phyloP scores from a whole-genome alignment of 441 rosid genomes.

The Euphorbia celastroides region DNA sequence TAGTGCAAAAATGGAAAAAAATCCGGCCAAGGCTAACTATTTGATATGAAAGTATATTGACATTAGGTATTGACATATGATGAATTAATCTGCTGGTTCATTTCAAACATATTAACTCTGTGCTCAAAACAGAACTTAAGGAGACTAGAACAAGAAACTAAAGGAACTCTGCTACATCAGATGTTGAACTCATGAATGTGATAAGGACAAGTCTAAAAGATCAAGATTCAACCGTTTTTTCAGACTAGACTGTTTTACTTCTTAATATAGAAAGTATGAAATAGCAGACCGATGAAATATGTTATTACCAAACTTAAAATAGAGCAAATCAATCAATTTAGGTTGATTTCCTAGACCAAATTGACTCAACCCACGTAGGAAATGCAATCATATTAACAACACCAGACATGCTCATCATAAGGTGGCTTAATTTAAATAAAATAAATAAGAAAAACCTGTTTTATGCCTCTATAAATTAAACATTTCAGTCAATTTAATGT shows the following conservation, averaged over 20 bases:
- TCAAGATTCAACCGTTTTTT: neutral
- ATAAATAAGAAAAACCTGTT: neutral
- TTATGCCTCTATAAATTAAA: neutral
- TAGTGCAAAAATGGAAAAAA: neutral
- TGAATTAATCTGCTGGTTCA: no score
- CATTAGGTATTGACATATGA: no score
- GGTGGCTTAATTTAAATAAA: neutral
- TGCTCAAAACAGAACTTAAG: neutral
- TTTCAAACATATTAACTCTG: neutral
- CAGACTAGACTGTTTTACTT: neutral
- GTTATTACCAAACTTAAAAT: neutral
- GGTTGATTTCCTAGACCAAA: neutral
- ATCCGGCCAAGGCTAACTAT: no score
- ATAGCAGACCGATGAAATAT: neutral
- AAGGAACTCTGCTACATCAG: neutral
- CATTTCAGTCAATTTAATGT: neutral
- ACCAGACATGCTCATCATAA: neutral
- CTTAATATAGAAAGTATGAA: constrained; percentile 1
- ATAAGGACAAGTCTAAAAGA: neutral
- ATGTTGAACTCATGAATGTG: neutral
- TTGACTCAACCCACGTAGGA: neutral
- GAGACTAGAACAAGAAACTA: neutral
- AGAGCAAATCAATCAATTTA: constrained; percentile 1
- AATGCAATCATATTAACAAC: neutral
- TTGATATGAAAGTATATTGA: no score